phyloP scores from a whole-genome alignment of 192 early-diverging fungal genomes.

The Diversispora eburnea region DNA sequence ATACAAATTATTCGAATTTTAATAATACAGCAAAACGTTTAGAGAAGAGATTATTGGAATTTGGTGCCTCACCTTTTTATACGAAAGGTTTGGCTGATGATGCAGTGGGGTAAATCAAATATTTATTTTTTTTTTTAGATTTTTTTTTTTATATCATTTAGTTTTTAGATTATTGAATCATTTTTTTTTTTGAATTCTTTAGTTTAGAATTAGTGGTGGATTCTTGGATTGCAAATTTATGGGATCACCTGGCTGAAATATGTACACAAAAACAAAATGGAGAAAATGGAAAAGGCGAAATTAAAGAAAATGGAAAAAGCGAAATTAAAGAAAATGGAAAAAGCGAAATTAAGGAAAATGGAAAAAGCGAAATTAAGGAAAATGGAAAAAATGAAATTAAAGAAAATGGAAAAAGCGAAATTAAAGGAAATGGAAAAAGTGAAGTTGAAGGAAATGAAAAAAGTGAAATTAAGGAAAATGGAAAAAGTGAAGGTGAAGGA shows the following conservation, averaged over 20 bases:
- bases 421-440: too few relatives aligned
- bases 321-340: constrained; percentile 4
- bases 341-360: too few relatives aligned
- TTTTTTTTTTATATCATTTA: constrained; percentile 9
- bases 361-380: too few relatives aligned
- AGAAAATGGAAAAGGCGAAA: constrained; percentile 21
- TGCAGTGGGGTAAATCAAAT: constrained; percentile 68
- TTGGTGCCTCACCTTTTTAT: constrained; percentile 73
- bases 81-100: constrained; percentile 85
- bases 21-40: constrained; percentile 80
- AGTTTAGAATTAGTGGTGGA: constrained; percentile 85
- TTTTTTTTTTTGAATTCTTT: background rate
- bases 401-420: too few relatives aligned
- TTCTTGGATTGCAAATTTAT: constrained; percentile 86
- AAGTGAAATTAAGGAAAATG: too few relatives aligned
- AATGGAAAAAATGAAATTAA: too few relatives aligned
- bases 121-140: background rate
- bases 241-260: constrained; percentile 61
- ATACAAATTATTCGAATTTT: constrained; percentile 94
- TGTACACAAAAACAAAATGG: constrained; percentile 26
- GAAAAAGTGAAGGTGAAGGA: too few relatives aligned
- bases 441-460: too few relatives aligned
- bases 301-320: constrained; percentile 22
- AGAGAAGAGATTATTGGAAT: constrained; percentile 70
- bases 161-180: background rate